Percentiles rank a stretch among this genome's conserved stretches.
phyloP scores from a whole-genome alignment of 331 rosid species.

The Stylosanthes scabra region DNA sequence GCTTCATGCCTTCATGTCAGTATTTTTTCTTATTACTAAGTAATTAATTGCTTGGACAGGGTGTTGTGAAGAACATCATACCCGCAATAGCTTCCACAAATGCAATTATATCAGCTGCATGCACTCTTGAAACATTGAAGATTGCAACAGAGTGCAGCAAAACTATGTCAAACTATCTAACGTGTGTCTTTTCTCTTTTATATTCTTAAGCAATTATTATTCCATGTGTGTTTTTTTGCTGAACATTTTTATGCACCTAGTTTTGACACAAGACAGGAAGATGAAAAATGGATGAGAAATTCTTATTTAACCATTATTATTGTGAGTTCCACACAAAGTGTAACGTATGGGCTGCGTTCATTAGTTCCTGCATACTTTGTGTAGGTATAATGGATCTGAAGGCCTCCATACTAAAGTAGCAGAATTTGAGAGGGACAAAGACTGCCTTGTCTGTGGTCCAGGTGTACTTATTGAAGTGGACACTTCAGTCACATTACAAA shows the following conservation, averaged over 20 bases:
- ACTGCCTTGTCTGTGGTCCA: conserved; percentile 96
- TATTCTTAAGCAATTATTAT: conserved; percentile 23
- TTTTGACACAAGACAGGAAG: not conserved
- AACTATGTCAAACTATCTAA: conserved; percentile 89
- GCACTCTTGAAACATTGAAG: conserved; percentile 93
- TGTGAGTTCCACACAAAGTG: conserved; percentile 1
- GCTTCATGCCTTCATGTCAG: conserved; percentile 6
- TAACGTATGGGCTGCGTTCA: conserved; percentile 4
- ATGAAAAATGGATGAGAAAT: conserved; percentile 9
- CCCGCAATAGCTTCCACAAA: conserved; percentile 99
- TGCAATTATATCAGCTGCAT: conserved; percentile 99
- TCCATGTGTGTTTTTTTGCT: not conserved
- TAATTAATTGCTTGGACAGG: conserved; percentile 56
- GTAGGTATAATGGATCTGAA: conserved; percentile 92
- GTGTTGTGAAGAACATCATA: conserved; percentile 98
- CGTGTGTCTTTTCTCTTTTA: conserved; percentile 51
- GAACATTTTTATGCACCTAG: not conserved
- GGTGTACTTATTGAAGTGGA: conserved; percentile 92
- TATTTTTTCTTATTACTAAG: conserved; percentile 28
- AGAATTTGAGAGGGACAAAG: conserved; percentile 91
- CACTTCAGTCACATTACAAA: conserved; percentile 76
- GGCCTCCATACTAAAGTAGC: conserved; percentile 97
- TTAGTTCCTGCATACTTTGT: conserved; percentile 44
- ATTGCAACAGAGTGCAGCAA: conserved; percentile 97
- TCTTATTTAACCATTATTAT: not conserved